Percentiles rank a stretch among this genome's conserved stretches.
Conservation (phyloP, 129 eudicot species). For the Artemisia annua region DNA sequence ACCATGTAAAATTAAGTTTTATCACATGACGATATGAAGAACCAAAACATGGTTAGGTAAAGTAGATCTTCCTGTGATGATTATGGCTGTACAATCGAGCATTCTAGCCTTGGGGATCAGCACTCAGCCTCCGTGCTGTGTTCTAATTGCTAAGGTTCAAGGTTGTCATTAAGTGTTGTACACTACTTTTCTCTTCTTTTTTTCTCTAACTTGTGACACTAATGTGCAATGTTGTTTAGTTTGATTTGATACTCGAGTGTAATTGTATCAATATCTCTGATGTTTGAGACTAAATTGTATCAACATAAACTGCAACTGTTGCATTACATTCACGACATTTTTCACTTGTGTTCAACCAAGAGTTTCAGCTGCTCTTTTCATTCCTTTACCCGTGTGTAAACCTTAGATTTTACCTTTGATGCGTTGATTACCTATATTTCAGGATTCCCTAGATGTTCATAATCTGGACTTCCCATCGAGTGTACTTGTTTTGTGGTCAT, state of each 20-base stretch:
- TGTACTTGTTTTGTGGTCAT: no score
- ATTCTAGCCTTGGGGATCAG: background rate
- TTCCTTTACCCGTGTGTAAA: no score
- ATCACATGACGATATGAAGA: slow-evolving; percentile 11
- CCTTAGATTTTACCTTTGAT: no score
- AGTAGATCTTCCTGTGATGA: background rate
- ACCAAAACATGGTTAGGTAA: background rate
- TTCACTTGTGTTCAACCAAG: no score
- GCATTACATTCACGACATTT: no score
- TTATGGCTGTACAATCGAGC: background rate
- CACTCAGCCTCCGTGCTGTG: slow-evolving; percentile 4
- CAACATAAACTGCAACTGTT: no score
- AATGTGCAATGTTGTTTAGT: slow-evolving; percentile 17
- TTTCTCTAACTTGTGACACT: slow-evolving; percentile 7
- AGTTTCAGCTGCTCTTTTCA: no score
- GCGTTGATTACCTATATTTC: no score
- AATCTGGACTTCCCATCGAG: no score
- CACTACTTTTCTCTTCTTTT: background rate
- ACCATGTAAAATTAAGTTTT: slow-evolving; percentile 22
- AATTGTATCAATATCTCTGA: background rate
- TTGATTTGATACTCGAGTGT: slow-evolving; percentile 2
- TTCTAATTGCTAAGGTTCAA: background rate
- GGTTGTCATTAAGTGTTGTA: background rate
- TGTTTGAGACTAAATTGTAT: background rate
- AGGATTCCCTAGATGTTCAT: no score